These are phyloP conservation scores for Musa troglodytarum DNA, from an alignment of 176 grass and related monocot genomes.

Conservation along the genomic window DNA sequence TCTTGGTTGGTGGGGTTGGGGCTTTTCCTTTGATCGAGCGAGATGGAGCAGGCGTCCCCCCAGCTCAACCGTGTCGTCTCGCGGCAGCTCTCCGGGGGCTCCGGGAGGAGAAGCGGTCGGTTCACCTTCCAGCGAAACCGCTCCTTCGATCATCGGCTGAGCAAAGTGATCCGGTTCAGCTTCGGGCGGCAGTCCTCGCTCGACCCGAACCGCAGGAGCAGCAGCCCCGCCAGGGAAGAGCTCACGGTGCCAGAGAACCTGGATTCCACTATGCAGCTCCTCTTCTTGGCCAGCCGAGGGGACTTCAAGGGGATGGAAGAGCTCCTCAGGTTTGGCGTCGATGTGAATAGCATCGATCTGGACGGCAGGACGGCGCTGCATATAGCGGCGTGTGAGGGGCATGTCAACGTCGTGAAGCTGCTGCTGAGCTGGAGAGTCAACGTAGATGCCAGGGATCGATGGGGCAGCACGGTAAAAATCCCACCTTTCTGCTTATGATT, in stretches of 20 bases:
- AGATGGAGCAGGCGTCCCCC: constrained; percentile 32
- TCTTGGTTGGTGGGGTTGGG: not conserved
- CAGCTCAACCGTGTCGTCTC: constrained; percentile 34
- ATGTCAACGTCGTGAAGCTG: constrained; percentile 48
- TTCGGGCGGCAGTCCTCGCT: constrained; percentile 92
- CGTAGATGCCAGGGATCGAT: constrained; percentile 79
- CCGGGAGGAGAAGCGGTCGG: constrained; percentile 43
- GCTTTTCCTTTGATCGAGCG: not conserved
- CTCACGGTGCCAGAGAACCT: constrained; percentile 68
- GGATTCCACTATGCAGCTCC: constrained; percentile 90
- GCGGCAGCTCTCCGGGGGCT: constrained; percentile 68
- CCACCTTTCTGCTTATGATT: not conserved
- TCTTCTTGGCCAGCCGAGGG: constrained; percentile 78
- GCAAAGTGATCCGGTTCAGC: constrained; percentile 37
- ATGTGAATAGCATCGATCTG: constrained; percentile 98
- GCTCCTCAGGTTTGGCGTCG: constrained; percentile 47
- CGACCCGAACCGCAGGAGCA: constrained; percentile 51
- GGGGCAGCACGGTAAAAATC: constrained; percentile 83
- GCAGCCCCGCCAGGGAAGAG: constrained; percentile 39
- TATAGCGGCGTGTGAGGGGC: constrained; percentile 76
- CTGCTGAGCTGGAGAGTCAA: constrained; percentile 85
- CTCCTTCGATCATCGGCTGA: constrained; percentile 50
- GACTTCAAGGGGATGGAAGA: constrained; percentile 52
- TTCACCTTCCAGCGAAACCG: constrained; percentile 43
- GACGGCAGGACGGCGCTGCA: constrained; percentile 92